These are phyloP conservation scores for Cyclotella kingstonii DNA, from an alignment of 108 stramenopile species.

Conservation along the genomic window DNA sequence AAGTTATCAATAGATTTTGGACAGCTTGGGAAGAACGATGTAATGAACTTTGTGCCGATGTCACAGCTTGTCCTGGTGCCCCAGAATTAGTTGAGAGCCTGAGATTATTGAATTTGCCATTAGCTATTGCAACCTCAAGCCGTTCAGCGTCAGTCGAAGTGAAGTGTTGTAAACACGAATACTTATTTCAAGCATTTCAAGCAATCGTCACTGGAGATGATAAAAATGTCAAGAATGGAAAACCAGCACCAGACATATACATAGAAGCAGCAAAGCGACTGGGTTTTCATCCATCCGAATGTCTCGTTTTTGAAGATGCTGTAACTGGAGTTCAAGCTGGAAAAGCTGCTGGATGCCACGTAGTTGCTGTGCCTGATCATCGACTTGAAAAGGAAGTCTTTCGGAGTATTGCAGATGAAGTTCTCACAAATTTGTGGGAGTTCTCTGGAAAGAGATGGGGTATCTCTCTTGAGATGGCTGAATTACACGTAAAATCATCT, in stretches of 20 bases:
- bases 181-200: conserved; percentile 57
- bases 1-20: conserved; percentile 40
- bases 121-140: conserved; percentile 77
- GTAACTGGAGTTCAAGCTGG: conserved; percentile 61
- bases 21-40: conserved; percentile 59
- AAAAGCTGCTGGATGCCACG: conserved; percentile 71
- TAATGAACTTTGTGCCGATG: conserved; percentile 56
- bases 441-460: conserved; percentile 67
- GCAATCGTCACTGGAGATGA: conserved; percentile 73
- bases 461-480: conserved; percentile 21
- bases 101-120: conserved; percentile 32
- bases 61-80: conserved; percentile 66
- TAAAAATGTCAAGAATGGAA: conserved; percentile 61
- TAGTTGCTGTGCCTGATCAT: conserved; percentile 70
- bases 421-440: conserved; percentile 52
- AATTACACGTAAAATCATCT: no score
- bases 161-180: conserved; percentile 51
- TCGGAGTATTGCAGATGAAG: conserved; percentile 52
- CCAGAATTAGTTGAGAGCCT: conserved; percentile 55
- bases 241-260: conserved; percentile 86
- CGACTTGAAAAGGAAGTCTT: conserved; percentile 62
- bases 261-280: conserved; percentile 67
- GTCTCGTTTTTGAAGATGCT: conserved; percentile 84
- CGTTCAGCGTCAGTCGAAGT: conserved; percentile 55
- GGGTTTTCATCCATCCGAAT: conserved; percentile 58